Conservation (phyloP, 257 asterid species). For the Eustoma russellianum region DNA sequence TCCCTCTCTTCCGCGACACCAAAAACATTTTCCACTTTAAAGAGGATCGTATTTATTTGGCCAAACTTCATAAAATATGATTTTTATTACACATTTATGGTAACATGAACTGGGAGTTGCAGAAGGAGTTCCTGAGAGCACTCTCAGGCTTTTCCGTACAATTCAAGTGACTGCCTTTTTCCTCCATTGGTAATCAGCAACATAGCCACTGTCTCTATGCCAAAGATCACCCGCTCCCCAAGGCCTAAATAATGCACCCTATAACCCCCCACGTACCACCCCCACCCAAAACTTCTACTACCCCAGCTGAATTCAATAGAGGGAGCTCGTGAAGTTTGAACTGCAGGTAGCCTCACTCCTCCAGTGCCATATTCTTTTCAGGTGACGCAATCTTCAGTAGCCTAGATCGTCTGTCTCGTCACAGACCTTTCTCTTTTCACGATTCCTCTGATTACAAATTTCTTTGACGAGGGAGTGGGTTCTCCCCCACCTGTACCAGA, state of each 20-base stretch:
- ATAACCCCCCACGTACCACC: neutral
- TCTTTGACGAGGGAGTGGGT: too few species aligned
- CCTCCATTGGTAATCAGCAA: slow-evolving; percentile 21
- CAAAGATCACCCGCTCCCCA: slow-evolving; percentile 11
- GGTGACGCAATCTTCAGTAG: slow-evolving; percentile 17
- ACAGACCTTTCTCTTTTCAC: neutral
- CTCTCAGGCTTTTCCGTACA: slow-evolving; percentile 18
- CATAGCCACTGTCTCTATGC: slow-evolving; percentile 16
- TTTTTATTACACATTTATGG: neutral
- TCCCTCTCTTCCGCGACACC: too few species aligned
- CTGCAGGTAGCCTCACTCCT: neutral
- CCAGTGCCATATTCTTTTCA: slow-evolving; percentile 1
- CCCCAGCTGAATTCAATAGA: too few species aligned
- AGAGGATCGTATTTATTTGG: neutral
- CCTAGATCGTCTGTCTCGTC: slow-evolving; percentile 12
- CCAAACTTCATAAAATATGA: neutral
- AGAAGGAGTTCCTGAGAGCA: slow-evolving; percentile 5
- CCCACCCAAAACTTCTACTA: neutral
- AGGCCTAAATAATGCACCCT: too few species aligned
- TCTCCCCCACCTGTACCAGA: too few species aligned
- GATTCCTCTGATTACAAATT: neutral
- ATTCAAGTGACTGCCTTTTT: slow-evolving; percentile 12
- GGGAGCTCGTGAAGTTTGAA: too few species aligned
- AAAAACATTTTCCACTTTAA: too few species aligned
- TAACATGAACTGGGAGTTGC: slow-evolving; percentile 12